These are phyloP conservation scores for Nemania sp. DNA, from an alignment of 2,329 filamentous ascomycete genomes.

Conservation along the genomic window DNA sequence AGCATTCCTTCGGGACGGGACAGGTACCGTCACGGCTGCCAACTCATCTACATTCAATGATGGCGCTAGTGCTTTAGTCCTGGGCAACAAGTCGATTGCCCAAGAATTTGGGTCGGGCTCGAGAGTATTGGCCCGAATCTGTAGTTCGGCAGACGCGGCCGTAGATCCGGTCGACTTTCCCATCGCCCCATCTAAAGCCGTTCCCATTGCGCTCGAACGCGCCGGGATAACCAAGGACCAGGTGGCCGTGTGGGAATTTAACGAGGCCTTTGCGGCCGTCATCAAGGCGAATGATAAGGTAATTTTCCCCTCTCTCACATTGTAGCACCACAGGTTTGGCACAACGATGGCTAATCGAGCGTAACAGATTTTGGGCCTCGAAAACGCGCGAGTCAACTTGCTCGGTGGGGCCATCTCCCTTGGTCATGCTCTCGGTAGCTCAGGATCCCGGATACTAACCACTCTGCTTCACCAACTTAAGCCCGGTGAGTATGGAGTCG, in stretches of 20 bases:
- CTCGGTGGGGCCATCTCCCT: constrained; percentile 90
- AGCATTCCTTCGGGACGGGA: constrained; percentile 84
- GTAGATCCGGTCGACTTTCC: constrained; percentile 94
- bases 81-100: constrained; percentile 80
- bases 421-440: constrained; percentile 91
- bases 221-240: constrained; percentile 91
- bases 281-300: constrained; percentile 94
- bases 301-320: constrained; percentile 21
- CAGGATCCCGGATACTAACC: constrained; percentile 86
- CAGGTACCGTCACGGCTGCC: constrained; percentile 89
- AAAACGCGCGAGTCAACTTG: constrained; percentile 80
- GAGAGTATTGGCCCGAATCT: constrained; percentile 84
- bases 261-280: constrained; percentile 95
- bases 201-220: constrained; percentile 84
- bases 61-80: constrained; percentile 85
- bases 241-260: constrained; percentile 96
- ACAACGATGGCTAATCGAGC: constrained; percentile 10
- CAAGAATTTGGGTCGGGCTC: constrained; percentile 77
- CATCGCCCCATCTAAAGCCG: constrained; percentile 87
- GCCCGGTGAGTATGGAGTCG: constrained; percentile 90
- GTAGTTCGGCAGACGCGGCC: constrained; percentile 85
- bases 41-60: constrained; percentile 96
- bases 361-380: constrained; percentile 74
- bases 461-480: constrained; percentile 90
- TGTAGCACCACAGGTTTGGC: not conserved